Percentiles rank a stretch among this genome's conserved stretches.
phyloP scores from a whole-genome alignment of 441 rosid species.

The Populus hybrid region DNA sequence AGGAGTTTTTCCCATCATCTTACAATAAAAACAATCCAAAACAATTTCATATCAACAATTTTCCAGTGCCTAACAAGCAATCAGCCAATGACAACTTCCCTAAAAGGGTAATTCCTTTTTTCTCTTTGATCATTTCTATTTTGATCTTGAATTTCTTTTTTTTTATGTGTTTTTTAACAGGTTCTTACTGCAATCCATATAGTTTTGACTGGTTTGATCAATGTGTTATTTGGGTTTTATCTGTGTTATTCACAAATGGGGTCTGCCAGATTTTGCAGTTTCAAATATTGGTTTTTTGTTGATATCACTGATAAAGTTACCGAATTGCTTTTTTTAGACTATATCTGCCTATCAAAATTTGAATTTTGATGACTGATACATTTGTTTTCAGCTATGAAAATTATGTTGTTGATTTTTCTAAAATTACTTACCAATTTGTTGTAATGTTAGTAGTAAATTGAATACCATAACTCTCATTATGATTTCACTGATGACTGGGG shows the following conservation, averaged over 20 bases:
- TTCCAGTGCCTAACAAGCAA: constrained; percentile 26
- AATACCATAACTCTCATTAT: neutral
- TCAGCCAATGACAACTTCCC: constrained; percentile 28
- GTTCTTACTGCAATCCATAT: neutral
- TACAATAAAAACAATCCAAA: constrained; percentile 25
- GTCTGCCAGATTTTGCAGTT: constrained; percentile 4
- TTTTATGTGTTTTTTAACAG: neutral
- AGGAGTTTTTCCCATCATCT: too few relatives aligned
- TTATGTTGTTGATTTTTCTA: neutral
- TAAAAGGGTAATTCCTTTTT: constrained; percentile 37
- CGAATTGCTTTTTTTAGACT: neutral
- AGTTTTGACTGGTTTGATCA: neutral
- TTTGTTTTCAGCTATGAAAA: neutral
- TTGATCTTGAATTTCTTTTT: neutral
- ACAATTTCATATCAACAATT: constrained; percentile 24
- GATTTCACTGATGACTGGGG: neutral
- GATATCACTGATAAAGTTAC: too few relatives aligned
- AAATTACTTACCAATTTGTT: neutral
- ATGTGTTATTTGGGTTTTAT: neutral
- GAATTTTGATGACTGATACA: neutral
- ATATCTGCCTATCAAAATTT: neutral
- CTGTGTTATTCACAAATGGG: neutral
- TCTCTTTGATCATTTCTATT: constrained; percentile 3
- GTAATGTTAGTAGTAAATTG: neutral
- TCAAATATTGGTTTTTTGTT: neutral